Base-by-base conservation (phyloP, 495 filamentous ascomycete species). In the Pyrenula massariospora region DNA sequence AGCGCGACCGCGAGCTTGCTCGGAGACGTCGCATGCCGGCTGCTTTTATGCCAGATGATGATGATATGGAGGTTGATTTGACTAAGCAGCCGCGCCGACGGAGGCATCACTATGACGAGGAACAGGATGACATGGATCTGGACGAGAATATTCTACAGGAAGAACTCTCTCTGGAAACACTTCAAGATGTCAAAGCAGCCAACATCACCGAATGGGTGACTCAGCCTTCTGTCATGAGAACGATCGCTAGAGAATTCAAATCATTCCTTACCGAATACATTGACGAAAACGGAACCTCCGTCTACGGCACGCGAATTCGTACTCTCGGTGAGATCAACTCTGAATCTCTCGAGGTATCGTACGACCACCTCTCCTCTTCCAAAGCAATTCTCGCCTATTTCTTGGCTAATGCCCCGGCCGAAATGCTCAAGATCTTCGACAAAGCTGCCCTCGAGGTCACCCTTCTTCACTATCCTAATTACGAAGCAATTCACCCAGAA, bases 331-430 rank as follows among this genome's bases (percentile, higher is more conserved):
- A 96, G 68, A 77, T 95, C 61, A 99, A 99, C 68, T 89, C 91
- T 25, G 94, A 96, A 69, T 89, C 91, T 24, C 79, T 99, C 5
- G 94, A 97, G 68, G 91, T 99, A 24, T 96, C 90, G 12, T 99
- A 94, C 68, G 86, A 90, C 59, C 92, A 99, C 66, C 76, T 99
- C 47, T 82, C 88, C 19, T 79, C 84, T 31, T 85, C 86, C 48
- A 97, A 95, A 72, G 92, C 94, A n/a, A 91, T 89, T 24, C 77
- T 99, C n/a, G 92, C 90, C 15, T 96, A 95, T 68, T 99, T 96
- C 77, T 77, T 97, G 25, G 94, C 92, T 61, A 99, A 97, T 65
- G 89, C 93, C 10, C 94, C 94, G 0, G 82, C 88, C 49, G 91
- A 95, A 66, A 85, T 96, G 58, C 79, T 99, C 58, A 92, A 93